These are phyloP conservation scores for Blastocladiella britannica DNA, from an alignment of 192 early-diverging fungal species.

Conservation along the genomic window DNA sequence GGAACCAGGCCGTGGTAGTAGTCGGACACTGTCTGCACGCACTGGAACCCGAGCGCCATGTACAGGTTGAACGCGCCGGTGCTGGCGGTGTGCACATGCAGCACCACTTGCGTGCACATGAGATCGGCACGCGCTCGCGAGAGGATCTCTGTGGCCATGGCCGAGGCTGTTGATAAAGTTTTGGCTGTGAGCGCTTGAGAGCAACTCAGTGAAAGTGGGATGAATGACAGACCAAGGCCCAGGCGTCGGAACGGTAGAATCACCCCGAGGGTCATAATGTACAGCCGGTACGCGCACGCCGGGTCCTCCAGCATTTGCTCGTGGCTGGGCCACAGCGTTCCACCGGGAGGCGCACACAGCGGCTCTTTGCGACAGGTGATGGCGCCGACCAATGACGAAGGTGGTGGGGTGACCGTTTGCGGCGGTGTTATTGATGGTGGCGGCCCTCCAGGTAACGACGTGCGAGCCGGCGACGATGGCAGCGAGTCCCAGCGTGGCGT, in stretches of 20 bases:
- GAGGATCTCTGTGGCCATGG: background rate
- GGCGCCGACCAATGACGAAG: slow-evolving; percentile 33
- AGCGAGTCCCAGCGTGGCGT: background rate
- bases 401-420: background rate
- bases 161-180: too few relatives aligned
- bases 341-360: slow-evolving; percentile 13
- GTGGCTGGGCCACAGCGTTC: background rate
- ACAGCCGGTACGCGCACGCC: slow-evolving; percentile 18
- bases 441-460: too few relatives aligned
- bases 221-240: slow-evolving; percentile 61
- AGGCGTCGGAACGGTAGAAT: slow-evolving; percentile 60
- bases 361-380: slow-evolving; percentile 62
- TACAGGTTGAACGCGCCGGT: slow-evolving; percentile 66
- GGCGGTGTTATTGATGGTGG: too few relatives aligned
- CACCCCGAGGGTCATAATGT: slow-evolving; percentile 89
- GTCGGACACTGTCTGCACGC: slow-evolving; percentile 27
- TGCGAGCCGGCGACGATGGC: background rate
- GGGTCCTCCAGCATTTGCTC: slow-evolving; percentile 5
- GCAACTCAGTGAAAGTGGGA: too few relatives aligned
- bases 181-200: too few relatives aligned
- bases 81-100: slow-evolving; percentile 77
- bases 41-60: slow-evolving; percentile 49
- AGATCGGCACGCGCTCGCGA: background rate
- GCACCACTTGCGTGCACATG: slow-evolving; percentile 20
- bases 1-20: slow-evolving; percentile 77